Evolutionary conservation across 2,329 filamentous ascomycete species (phyloP).

Genomic region (Phialophora tarda): DNA sequence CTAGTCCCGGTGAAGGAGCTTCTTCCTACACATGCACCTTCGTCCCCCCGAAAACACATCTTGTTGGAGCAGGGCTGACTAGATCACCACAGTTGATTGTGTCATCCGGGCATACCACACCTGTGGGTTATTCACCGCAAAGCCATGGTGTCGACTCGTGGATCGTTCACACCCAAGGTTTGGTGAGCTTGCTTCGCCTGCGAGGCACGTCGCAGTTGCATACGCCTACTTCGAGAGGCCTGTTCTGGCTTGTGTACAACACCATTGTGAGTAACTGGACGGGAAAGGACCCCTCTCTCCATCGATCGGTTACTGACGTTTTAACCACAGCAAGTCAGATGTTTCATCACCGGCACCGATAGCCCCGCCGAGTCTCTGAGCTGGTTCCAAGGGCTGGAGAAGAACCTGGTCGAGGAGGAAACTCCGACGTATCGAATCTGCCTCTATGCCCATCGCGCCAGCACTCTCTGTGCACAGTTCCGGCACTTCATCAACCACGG

Average conservation of each 20-base stretch:
- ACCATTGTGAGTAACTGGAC: constrained; percentile 23
- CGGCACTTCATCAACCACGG: constrained; percentile 11
- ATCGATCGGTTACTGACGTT: neutral
- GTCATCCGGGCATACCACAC: constrained; percentile 5
- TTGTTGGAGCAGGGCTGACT: neutral
- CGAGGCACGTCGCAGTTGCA: constrained; percentile 25
- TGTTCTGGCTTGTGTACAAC: constrained; percentile 33
- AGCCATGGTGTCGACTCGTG: constrained; percentile 21
- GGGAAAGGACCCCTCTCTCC: no score
- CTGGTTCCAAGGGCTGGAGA: constrained; percentile 30
- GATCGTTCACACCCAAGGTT: constrained; percentile 32
- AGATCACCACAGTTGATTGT: constrained; percentile 25
- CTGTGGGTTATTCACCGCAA: neutral
- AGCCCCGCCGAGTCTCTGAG: constrained; percentile 28
- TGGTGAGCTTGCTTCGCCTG: constrained; percentile 30
- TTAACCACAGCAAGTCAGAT: constrained; percentile 26
- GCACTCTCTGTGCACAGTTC: constrained; percentile 25
- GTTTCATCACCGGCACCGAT: constrained; percentile 24
- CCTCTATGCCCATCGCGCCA: constrained; percentile 26
- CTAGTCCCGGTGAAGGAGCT: no score
- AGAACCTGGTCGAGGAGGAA: constrained; percentile 18
- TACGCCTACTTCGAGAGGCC: constrained; percentile 11
- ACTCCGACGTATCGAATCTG: constrained; percentile 19
- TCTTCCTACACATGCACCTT: no score
- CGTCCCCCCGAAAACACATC: no score